Base-by-base conservation (phyloP, 345 rosid species). In the Euphorbia peplus region DNA sequence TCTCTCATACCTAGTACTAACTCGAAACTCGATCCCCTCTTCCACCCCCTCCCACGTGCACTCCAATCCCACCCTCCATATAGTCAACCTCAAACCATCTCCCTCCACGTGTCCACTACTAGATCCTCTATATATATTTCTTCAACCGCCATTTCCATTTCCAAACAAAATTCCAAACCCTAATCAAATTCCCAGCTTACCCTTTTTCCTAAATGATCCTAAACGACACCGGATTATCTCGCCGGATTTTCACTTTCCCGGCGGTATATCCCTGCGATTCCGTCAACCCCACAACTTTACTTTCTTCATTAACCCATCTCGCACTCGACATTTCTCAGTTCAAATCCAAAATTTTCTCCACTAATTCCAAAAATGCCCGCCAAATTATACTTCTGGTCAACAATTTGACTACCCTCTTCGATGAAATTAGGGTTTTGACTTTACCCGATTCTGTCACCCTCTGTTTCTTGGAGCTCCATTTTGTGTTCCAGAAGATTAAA, bases 401-500 rank as follows among this genome's bases (percentile, higher is more conserved):
- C 16, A 84, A 79, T 71, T 67, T 92, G 16, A 75, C 75, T 24
- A 11, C 81, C 44, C 48, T 86, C 63, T 78, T 93, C 2, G 78
- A 87, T 48, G 97, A 93, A 24, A 28, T 88, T 37, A 74, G 73
- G 24, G 68, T 8, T 4, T 53, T 56, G 67, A 60, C 68, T 26
- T 60, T 76, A 1, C 79, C 80, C 9, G 77, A 74, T 11, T 63
- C 82, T 19, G 72, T 76, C 6, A 71, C 81, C 57, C 63, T 83
- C 60, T 60, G 86, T 71, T 79, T 93, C 2, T 86, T 91, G 10
- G 95, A 90, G 89, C 86, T 93, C 51, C 90, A 90, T 48, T 60
- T 86, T 70, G 64, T 82, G 30, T 72, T 90, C 73, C 93, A 88
- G 81, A 87, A 84, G 79, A 61, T 93, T 22, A 78, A 52, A 19